These are phyloP conservation scores for Gnomoniopsis sp. DNA, from an alignment of 2,329 filamentous ascomycete species.

Conservation along the genomic window DNA sequence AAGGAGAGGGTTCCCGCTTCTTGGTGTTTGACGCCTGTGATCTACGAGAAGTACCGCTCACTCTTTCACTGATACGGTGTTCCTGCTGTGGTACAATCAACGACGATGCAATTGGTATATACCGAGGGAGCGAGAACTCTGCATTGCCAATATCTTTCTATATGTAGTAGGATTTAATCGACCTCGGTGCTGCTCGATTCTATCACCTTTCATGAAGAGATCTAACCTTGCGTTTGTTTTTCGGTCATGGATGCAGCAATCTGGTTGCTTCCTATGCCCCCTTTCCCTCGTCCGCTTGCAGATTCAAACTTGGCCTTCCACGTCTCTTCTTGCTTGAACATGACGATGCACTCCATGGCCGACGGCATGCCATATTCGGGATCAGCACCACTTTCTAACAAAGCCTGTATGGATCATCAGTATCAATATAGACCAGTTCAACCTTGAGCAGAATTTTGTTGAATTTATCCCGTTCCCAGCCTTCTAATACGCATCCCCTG, in stretches of 20 bases:
- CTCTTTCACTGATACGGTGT: no score
- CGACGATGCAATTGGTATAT: no score
- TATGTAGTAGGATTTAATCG: no score
- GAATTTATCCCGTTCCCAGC: background rate
- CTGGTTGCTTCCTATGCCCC: background rate
- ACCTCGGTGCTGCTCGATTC: no score
- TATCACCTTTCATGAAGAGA: no score
- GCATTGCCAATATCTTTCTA: no score
- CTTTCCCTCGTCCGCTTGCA: conserved; percentile 46
- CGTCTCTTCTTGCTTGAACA: conserved; percentile 50
- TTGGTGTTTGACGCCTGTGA: no score
- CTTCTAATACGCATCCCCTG: no score
- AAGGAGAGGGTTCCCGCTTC: background rate
- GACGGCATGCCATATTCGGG: conserved; percentile 49
- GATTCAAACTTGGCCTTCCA: conserved; percentile 49
- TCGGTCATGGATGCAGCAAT: background rate
- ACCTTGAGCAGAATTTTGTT: background rate
- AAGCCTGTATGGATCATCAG: conserved; percentile 32
- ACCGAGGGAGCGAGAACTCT: no score
- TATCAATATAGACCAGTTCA: background rate
- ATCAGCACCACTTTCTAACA: conserved; percentile 52
- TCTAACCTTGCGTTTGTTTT: background rate
- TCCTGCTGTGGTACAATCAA: no score
- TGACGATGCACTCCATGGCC: conserved; percentile 43
- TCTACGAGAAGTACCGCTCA: background rate